phyloP scores from a whole-genome alignment of 129 eudicot genomes.

The Scalesia atractyloides region DNA sequence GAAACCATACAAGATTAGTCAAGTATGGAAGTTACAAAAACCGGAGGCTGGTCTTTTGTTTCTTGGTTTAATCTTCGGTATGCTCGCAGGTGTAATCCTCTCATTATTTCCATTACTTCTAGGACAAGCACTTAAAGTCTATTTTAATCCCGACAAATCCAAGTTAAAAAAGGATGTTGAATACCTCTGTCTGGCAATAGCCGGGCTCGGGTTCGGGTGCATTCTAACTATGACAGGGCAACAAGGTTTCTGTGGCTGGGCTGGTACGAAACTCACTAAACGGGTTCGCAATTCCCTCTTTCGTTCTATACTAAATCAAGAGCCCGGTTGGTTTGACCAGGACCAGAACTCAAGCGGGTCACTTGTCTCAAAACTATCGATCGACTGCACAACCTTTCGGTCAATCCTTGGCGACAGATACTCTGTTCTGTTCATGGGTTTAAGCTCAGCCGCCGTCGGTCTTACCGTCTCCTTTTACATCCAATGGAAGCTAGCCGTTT shows the following conservation, averaged over 20 bases:
- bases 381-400: conserved; percentile 64
- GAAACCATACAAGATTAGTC: conserved; percentile 39
- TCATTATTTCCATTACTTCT: conserved; percentile 65
- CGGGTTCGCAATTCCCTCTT: conserved; percentile 56
- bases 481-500: conserved; percentile 65
- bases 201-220: conserved; percentile 76
- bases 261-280: conserved; percentile 76
- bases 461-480: conserved; percentile 60
- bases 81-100: conserved; percentile 77
- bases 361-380: conserved; percentile 68
- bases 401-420: conserved; percentile 76
- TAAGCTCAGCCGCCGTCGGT: conserved; percentile 83
- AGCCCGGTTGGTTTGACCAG: conserved; percentile 83
- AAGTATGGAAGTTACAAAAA: conserved; percentile 66
- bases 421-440: conserved; percentile 77
- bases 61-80: conserved; percentile 53
- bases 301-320: conserved; percentile 67
- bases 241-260: conserved; percentile 90
- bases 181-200: conserved; percentile 59
- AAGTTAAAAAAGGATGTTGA: conserved; percentile 56
- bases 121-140: conserved; percentile 71
- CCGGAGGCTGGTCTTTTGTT: conserved; percentile 50
- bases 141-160: conserved; percentile 39
- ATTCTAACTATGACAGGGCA: conserved; percentile 74
- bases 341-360: conserved; percentile 62